These are phyloP conservation scores for Aspergillus cristatus DNA, from an alignment of 495 filamentous ascomycete species.

Conservation along the genomic window DNA sequence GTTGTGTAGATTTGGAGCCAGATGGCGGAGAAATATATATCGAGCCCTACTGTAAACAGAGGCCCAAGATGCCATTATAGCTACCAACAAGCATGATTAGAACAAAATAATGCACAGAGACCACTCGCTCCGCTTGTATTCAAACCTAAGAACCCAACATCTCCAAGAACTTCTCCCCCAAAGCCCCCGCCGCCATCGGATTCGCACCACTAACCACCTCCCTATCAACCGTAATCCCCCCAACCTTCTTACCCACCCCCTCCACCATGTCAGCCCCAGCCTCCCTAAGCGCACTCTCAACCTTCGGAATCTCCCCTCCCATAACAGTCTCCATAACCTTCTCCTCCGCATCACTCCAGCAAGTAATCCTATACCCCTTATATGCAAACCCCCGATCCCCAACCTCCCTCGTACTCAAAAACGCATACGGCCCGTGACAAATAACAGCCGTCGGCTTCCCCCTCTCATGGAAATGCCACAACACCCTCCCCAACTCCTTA, in stretches of 20 bases:
- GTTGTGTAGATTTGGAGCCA: too few relatives aligned
- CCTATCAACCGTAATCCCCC: slow-evolving; percentile 16
- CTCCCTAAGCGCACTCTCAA: slow-evolving; percentile 15
- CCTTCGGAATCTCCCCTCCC: slow-evolving; percentile 23
- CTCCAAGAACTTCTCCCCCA: slow-evolving; percentile 22
- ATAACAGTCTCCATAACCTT: slow-evolving; percentile 21
- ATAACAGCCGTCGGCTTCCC: slow-evolving; percentile 30
- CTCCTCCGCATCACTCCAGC: slow-evolving; percentile 25
- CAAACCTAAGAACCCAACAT: slow-evolving; percentile 27
- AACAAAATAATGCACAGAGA: too few relatives aligned
- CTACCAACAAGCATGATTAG: too few relatives aligned
- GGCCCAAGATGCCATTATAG: too few relatives aligned
- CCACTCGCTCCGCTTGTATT: too few relatives aligned
- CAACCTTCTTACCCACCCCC: slow-evolving; percentile 16
- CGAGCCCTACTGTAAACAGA: too few relatives aligned
- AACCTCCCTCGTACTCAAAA: slow-evolving; percentile 24
- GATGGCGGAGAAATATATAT: too few relatives aligned
- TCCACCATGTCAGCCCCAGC: slow-evolving; percentile 22
- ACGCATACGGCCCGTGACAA: slow-evolving; percentile 34
- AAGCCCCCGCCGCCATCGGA: slow-evolving; percentile 19
- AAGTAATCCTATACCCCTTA: slow-evolving; percentile 22
- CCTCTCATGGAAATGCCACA: slow-evolving; percentile 25
- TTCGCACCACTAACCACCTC: slow-evolving; percentile 23
- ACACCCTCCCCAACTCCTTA: slow-evolving; percentile 27
- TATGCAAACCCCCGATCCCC: slow-evolving; percentile 27